Conservation (phyloP, 805 yeast species). For the Naumovozyma castellii region DNA sequence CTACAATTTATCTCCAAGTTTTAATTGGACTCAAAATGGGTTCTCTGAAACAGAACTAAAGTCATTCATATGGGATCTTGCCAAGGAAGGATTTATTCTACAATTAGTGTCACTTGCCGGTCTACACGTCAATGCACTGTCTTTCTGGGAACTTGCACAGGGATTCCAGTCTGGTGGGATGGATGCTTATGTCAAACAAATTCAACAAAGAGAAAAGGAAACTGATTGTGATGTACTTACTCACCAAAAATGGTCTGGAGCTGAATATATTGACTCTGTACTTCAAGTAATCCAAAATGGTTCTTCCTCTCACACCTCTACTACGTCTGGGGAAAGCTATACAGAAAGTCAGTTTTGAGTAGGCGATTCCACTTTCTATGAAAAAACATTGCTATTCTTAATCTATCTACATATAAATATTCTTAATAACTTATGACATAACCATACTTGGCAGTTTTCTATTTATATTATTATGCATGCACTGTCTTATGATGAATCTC, state of each 20-base stretch:
- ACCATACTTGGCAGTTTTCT: too few relatives aligned
- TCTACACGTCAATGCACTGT: conserved; percentile 42
- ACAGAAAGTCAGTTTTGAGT: conserved; percentile 31
- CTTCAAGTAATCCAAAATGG: conserved; percentile 35
- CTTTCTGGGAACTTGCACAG: conserved; percentile 42
- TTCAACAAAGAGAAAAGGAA: conserved; percentile 40
- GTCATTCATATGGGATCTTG: conserved; percentile 44
- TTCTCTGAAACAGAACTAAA: conserved; percentile 38
- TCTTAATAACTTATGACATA: too few relatives aligned
- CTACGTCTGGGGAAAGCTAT: conserved; percentile 35
- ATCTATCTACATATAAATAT: too few relatives aligned
- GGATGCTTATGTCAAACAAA: conserved; percentile 47
- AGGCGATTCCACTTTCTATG: not conserved
- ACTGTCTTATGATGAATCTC: too few relatives aligned
- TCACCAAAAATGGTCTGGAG: conserved; percentile 57
- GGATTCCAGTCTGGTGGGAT: conserved; percentile 45
- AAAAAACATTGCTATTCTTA: too few relatives aligned
- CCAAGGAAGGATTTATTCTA: conserved; percentile 46
- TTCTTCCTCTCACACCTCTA: conserved; percentile 35
- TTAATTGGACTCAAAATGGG: conserved; percentile 53
- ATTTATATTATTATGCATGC: too few relatives aligned
- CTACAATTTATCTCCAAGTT: conserved; percentile 51
- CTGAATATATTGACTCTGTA: conserved; percentile 42
- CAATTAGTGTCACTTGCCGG: conserved; percentile 58
- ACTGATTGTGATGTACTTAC: conserved; percentile 44